Evolutionary conservation across 208 protist species (phyloP), one percentile per base, ranked within the genome.

Genomic region (Porcisia hertigi): DNA sequence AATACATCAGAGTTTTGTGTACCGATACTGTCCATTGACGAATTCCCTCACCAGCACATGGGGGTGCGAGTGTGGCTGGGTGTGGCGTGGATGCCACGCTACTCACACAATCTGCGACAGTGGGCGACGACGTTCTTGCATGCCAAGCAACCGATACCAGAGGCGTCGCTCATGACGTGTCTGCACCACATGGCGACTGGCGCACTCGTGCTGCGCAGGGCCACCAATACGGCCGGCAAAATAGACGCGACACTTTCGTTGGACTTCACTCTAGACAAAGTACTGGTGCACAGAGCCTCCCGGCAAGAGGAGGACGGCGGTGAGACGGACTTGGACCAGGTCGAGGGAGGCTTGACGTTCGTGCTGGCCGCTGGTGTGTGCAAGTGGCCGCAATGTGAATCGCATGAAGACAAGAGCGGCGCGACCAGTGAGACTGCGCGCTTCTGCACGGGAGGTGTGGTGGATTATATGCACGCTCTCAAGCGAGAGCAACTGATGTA

Each of bases 21-120:
- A 1, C 89, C 92, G 4, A 63, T 92, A n/a, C 65, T 92, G 23
- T 78, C 69, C 8, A 36, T 92, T 12, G 60, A 92, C 58, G 65
- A 85, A 49, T 84, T 81, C 49, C 52, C 79, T 6, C 76, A 88
- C 53, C 85, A 86, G 52, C 71, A 80, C 39, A 49, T 62, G 23
- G 82, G 59, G 14, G 49, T 87, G 16, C 69, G 73, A 5, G 81
- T 83, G 20, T 75, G 55, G 34, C 54, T 96, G 41, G 78, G 86
- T 55, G 84, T 94, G 47, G 62, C 90, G 34, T 96, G 89, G 88
- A 94, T 96, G 89, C 92, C 92, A 20, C 69, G 59, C 34, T 96
- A 90, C 78, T 30, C 62, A 30, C 30, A 75, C 20, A 86, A 82
- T 59, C 73, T 92, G 23, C 70, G 71, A 49, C 59, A 82, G 59